phyloP scores from a whole-genome alignment of 2,329 filamentous ascomycete genomes.

The Botrytis deweyae region DNA sequence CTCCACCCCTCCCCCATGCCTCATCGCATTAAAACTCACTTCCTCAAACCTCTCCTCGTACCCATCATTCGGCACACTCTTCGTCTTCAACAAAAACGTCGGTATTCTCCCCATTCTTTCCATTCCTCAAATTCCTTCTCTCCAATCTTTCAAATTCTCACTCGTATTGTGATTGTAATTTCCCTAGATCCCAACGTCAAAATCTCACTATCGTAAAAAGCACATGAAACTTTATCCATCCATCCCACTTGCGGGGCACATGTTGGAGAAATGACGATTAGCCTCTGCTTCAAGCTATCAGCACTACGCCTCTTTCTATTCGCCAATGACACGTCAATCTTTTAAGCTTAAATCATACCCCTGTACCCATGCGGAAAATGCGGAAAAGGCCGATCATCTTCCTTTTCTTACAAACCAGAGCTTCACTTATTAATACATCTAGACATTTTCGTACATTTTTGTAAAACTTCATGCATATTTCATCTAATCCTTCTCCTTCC shows the following conservation, averaged over 20 bases:
- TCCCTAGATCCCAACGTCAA: background rate
- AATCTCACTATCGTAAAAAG: background rate
- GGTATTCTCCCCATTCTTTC: conserved; percentile 44
- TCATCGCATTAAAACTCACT: conserved; percentile 30
- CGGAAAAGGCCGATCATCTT: background rate
- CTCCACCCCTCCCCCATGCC: conserved; percentile 28
- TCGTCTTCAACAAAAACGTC: conserved; percentile 75
- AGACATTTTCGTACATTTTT: background rate
- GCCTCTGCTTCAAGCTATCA: background rate
- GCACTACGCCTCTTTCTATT: background rate
- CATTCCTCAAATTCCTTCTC: background rate
- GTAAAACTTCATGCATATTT: background rate
- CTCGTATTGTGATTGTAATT: background rate
- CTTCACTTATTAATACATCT: background rate
- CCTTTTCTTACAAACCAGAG: conserved; percentile 11
- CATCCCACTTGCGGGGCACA: background rate
- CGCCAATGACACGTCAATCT: background rate
- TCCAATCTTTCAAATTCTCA: background rate
- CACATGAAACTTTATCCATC: background rate
- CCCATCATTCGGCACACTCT: conserved; percentile 66
- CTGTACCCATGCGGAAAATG: background rate
- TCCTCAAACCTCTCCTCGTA: conserved; percentile 68
- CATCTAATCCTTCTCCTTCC: too few relatives aligned
- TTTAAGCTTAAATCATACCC: conserved; percentile 16
- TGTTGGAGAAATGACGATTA: background rate